Evolutionary conservation across 23 red algal genomes (phyloP).

Genomic region (Gracilariopsis chorda): DNA sequence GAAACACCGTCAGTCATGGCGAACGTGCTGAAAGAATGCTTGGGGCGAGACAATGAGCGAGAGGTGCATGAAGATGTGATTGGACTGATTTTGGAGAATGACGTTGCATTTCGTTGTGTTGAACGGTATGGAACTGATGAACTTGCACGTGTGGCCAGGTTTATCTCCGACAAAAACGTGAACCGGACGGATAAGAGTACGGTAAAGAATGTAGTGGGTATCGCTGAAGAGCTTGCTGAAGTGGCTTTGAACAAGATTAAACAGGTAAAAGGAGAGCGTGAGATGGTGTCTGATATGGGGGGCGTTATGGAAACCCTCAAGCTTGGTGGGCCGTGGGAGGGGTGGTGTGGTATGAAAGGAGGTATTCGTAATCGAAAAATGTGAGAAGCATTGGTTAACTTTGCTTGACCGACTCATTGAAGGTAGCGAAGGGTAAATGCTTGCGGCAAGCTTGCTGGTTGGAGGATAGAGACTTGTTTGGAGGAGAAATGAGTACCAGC

Average conservation of each 20-base stretch:
- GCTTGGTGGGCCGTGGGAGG: background rate
- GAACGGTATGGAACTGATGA: background rate
- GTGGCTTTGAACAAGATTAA: background rate
- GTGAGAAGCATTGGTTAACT: too few relatives aligned
- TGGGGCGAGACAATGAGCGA: background rate
- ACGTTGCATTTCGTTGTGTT: background rate
- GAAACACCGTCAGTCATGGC: background rate
- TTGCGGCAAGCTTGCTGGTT: too few relatives aligned
- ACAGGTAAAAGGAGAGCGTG: background rate
- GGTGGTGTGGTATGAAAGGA: background rate
- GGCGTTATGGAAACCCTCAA: background rate
- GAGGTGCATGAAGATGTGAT: background rate
- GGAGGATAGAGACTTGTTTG: too few relatives aligned
- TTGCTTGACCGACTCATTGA: too few relatives aligned
- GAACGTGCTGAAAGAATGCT: background rate
- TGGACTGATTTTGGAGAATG: background rate
- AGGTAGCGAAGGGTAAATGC: too few relatives aligned
- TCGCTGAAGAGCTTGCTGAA: background rate
- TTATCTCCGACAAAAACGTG: background rate
- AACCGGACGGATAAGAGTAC: background rate
- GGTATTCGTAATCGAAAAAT: too few relatives aligned
- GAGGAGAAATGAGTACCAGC: too few relatives aligned
- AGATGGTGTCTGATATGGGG: too few relatives aligned
- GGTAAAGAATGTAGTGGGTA: background rate
- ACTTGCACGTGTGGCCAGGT: background rate